Evolutionary conservation across 106 monocot genomes (phyloP).

Genomic region (Dendrobium huoshanense): DNA sequence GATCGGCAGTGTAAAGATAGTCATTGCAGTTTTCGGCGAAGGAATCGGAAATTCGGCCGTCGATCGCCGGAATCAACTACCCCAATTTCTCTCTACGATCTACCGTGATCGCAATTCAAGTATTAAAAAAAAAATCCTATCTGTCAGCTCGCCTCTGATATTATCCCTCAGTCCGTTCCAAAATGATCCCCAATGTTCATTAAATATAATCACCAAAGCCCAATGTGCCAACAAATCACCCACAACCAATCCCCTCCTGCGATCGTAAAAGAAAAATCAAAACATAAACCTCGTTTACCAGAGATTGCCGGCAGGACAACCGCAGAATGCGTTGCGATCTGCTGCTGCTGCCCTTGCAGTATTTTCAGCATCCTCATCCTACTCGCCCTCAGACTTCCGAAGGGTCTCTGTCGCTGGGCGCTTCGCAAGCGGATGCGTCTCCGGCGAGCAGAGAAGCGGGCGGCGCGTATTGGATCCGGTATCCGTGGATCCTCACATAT

Average conservation of each 20-base stretch:
- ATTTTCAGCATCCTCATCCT: constrained; percentile 7
- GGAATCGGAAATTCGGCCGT: background rate
- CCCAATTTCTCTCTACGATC: no score
- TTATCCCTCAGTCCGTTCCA: background rate
- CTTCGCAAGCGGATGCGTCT: background rate
- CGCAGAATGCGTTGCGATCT: constrained; percentile 16
- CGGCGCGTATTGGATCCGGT: background rate
- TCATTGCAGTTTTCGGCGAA: background rate
- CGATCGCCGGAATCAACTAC: no score
- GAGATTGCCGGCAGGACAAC: constrained; percentile 9
- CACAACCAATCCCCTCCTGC: background rate
- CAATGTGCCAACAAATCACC: background rate
- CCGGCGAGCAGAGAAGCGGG: constrained; percentile 2
- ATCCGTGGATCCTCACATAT: background rate
- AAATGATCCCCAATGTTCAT: background rate
- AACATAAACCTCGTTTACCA: background rate
- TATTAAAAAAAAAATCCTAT: no score
- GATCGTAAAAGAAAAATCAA: background rate
- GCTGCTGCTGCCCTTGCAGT: constrained; percentile 21
- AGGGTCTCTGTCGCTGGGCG: constrained; percentile 6
- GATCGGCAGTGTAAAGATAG: background rate
- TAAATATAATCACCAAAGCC: no score
- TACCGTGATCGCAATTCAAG: no score
- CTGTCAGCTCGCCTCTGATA: no score
- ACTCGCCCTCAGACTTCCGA: constrained; percentile 8